phyloP scores from a whole-genome alignment of 2,329 filamentous ascomycete species.

The Lasiodiplodia theobromae region DNA sequence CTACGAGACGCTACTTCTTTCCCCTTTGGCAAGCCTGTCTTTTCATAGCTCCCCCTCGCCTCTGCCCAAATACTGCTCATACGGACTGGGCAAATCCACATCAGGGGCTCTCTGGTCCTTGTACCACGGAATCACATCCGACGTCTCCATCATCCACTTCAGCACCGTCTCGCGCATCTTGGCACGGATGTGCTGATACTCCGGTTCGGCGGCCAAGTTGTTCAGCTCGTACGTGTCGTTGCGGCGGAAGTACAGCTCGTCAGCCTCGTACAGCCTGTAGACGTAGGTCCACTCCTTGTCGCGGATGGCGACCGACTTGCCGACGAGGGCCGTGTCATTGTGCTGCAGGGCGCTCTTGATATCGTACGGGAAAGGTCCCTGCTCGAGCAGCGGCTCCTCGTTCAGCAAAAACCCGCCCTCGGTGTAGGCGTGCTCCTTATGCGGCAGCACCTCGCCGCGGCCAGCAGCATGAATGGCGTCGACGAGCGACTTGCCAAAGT shows the following conservation, averaged over 20 bases:
- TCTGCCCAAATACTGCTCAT: conserved; percentile 11
- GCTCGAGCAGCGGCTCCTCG: conserved; percentile 56
- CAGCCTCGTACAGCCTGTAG: conserved; percentile 55
- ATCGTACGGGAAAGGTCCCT: conserved; percentile 55
- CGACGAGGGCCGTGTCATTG: conserved; percentile 52
- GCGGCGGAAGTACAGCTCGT: conserved; percentile 52
- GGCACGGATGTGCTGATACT: conserved; percentile 35
- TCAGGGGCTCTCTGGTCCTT: conserved; percentile 9
- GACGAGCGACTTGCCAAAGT: conserved; percentile 50
- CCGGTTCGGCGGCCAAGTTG: conserved; percentile 46
- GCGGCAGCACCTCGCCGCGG: conserved; percentile 29
- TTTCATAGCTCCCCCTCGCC: not conserved
- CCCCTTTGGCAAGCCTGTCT: not conserved
- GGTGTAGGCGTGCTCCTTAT: conserved; percentile 53
- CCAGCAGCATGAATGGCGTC: conserved; percentile 37
- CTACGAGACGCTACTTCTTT: no score
- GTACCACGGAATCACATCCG: conserved; percentile 19
- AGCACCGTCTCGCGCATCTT: conserved; percentile 45
- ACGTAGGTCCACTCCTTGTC: conserved; percentile 52
- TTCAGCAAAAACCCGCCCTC: conserved; percentile 55
- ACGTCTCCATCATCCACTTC: conserved; percentile 43
- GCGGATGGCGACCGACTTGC: conserved; percentile 51
- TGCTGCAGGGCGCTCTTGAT: conserved; percentile 57
- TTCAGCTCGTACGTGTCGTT: conserved; percentile 50
- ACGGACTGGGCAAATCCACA: conserved; percentile 5